Percentiles rank a stretch among this genome's conserved stretches.
phyloP scores from a whole-genome alignment of 2,329 filamentous ascomycete species.

The Neofusicoccum cordaticola region DNA sequence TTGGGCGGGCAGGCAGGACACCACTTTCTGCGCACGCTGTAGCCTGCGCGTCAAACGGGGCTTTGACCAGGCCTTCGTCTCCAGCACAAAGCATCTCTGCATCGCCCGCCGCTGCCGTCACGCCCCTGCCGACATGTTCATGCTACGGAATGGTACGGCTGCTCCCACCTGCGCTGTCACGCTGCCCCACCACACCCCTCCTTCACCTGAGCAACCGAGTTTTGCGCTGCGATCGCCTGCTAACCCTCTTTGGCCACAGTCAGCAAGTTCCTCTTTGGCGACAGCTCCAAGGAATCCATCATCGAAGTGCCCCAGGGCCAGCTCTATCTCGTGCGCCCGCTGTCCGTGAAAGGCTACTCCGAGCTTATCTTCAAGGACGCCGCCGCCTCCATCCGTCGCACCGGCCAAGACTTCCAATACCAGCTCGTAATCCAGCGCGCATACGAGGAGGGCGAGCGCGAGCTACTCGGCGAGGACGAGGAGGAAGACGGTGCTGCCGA shows the following conservation, averaged over 20 bases:
- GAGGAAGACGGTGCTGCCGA: conserved; percentile 76
- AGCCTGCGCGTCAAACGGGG: conserved; percentile 10
- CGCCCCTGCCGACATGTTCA: conserved; percentile 32
- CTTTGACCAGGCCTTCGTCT: conserved; percentile 4
- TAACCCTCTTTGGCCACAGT: conserved; percentile 51
- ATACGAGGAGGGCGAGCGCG: conserved; percentile 96
- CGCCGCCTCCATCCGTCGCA: conserved; percentile 84
- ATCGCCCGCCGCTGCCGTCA: background rate
- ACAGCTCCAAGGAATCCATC: conserved; percentile 84
- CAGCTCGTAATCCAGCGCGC: conserved; percentile 94
- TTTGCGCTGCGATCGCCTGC: conserved; percentile 12
- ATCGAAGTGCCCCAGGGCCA: conserved; percentile 94
- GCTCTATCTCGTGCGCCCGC: conserved; percentile 91
- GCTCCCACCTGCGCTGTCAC: conserved; percentile 22
- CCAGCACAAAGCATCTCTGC: conserved; percentile 8
- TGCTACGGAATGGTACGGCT: conserved; percentile 41
- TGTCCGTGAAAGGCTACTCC: conserved; percentile 95
- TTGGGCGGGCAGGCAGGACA: background rate
- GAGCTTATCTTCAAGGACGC: conserved; percentile 99
- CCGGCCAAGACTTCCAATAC: conserved; percentile 93
- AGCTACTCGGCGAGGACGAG: conserved; percentile 84
- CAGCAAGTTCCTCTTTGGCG: conserved; percentile 87
- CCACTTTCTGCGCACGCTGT: conserved; percentile 6
- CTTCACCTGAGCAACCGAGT: conserved; percentile 15
- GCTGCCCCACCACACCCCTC: conserved; percentile 14